These are phyloP conservation scores for Suillus variegatus DNA, from an alignment of 768 basidiomycete genomes.

Conservation along the genomic window DNA sequence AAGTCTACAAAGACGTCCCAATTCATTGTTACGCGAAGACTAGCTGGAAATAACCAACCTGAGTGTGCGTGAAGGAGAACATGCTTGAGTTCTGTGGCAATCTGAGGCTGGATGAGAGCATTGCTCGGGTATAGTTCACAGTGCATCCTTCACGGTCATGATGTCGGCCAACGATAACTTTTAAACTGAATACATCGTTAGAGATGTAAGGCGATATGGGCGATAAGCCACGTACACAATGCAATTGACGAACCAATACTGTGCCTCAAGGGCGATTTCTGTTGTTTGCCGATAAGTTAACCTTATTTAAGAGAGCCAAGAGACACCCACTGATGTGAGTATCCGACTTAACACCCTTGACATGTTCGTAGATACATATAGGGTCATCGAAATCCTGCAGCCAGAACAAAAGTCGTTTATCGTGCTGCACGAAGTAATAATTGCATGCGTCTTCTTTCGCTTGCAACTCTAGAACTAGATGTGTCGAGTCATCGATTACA, in stretches of 20 bases:
- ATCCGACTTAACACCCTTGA: conserved; percentile 36
- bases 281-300: not conserved
- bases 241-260: conserved; percentile 24
- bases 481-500: not conserved
- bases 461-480: conserved; percentile 7
- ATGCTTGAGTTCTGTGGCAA: conserved; percentile 4
- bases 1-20: conserved; percentile 10
- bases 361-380: conserved; percentile 30
- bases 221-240: not conserved
- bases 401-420: conserved; percentile 46
- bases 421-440: conserved; percentile 51
- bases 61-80: conserved; percentile 4
- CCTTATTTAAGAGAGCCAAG: not conserved
- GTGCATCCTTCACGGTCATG: conserved; percentile 6
- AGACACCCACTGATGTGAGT: conserved; percentile 10
- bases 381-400: conserved; percentile 38
- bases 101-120: not conserved
- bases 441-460: conserved; percentile 3
- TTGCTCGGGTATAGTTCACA: conserved; percentile 9
- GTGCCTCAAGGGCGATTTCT: conserved; percentile 25
- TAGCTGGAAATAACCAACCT: not conserved
- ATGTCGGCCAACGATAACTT: not conserved
- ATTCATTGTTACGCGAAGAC: not conserved
- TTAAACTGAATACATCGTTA: not conserved
- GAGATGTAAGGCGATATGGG: not conserved